Base-by-base conservation (phyloP, 169 alveolate genomes). In the Babesia bovis region DNA sequence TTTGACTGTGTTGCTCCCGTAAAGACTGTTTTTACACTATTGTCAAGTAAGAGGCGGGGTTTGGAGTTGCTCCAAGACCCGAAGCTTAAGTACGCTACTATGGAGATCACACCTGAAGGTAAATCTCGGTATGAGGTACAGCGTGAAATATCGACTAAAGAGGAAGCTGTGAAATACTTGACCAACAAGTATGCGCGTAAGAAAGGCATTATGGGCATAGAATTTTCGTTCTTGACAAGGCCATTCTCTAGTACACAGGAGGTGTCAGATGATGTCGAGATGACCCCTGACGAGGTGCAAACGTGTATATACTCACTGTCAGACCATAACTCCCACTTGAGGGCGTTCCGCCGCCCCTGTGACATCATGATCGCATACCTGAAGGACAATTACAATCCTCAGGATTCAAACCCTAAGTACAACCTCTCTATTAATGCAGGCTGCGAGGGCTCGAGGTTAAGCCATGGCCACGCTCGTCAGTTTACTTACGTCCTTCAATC, bases 381-480 rank as follows among this genome's bases (percentile, higher is more conserved):
- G 28, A 84, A 76, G 65, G 85, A 84, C 23, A 76, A 81, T 63
- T 92, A 84, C 58, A 78, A 87, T 53, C 95, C 93, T 2, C 28
- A 53, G 44, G 93, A 90, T 35, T 60, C 89, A 10, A 58, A 89
- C 71, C 89, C 91, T n/a, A 41, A 66, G 33, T 85, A 89, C 52
- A 77, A 84, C 52, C 78, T 92, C 61, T 82, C 94, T 33, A 92
- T 92, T 28, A 66, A 63, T 28, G 71, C 86, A 4, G 96, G 96
- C 15, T 38, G 60, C 33, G 90, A 78, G 17, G 95, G 94, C 32
- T 85, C 96, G 33, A 61, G 97, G 36, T 84, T 94, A 44, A 92
- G 90, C n/a, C 97, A 94, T 74, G 90, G 91, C 21, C 97, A 94
- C 82, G 77, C 84, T 42, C 84, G 94, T 50, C 97, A 94, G 89